A percentile compares a stretch with the other conserved stretches of the same genome.
Evolutionary conservation across 2,329 filamentous ascomycete species (phyloP).

Genomic region (Xylariaceae sp.): DNA sequence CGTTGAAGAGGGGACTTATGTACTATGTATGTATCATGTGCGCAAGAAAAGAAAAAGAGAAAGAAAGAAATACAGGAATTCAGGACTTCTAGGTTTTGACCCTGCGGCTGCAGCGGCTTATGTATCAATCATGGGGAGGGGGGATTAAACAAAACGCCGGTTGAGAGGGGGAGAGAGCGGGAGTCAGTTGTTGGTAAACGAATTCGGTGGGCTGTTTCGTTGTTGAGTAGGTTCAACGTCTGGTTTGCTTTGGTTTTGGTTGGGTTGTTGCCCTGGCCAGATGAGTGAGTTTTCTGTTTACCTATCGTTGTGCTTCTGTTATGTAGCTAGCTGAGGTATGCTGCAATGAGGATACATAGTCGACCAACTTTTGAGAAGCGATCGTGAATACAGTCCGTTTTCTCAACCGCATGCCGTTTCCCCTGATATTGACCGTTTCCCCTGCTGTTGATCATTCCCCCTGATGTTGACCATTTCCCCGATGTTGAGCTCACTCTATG

Average conservation of each 20-base stretch:
- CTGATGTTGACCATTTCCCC: too few species aligned
- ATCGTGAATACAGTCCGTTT: neutral
- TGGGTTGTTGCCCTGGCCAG: neutral
- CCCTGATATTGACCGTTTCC: too few species aligned
- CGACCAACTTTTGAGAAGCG: neutral
- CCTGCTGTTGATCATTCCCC: too few species aligned
- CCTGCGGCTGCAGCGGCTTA: neutral
- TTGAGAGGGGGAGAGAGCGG: too few species aligned
- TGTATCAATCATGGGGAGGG: neutral
- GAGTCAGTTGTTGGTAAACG: too few species aligned
- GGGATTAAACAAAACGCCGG: too few species aligned
- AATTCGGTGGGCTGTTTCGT: too few species aligned
- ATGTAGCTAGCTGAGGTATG: neutral
- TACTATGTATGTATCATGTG: neutral
- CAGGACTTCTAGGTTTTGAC: neutral
- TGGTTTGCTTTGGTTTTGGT: neutral
- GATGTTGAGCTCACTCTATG: too few species aligned
- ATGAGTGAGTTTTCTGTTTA: neutral
- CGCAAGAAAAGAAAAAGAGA: neutral
- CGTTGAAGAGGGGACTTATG: neutral
- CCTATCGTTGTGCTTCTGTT: neutral
- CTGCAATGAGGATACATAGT: neutral
- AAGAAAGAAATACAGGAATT: neutral
- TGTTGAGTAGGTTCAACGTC: too few species aligned
- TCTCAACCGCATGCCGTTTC: neutral